Base-by-base conservation (phyloP, 2,329 filamentous ascomycete genomes). In the Didymella arachidicola region DNA sequence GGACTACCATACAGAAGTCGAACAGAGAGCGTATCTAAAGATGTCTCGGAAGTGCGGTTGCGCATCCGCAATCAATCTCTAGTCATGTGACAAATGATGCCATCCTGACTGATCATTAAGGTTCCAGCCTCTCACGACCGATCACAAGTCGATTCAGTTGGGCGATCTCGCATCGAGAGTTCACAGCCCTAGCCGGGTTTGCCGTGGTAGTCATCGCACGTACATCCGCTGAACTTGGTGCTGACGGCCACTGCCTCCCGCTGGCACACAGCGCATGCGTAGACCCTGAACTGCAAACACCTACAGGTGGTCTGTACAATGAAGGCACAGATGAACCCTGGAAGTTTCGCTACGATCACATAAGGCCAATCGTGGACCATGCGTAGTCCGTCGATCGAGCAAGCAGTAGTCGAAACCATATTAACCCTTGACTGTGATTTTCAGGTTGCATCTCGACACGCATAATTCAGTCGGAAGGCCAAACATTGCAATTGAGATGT, bases 171-270 rank as follows among this genome's bases (percentile, higher is more conserved):
- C 27, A 39, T 19, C 32, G 25, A 54, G 46, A 36, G 16, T 12
- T 46, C 26, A 43, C 29, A 39, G 27, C 26, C 36, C 30, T 45
- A 49, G 48, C 56, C 42, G 30, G 34, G 51, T 44, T 38, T 42
- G 36, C 46, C n/a, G 57, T 53, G 59, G 46, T 57, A 51, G 53
- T 53, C 45, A 43, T 59, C 41, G 60, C 60, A 64, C 60, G 61
- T 59, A 53, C 58, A 49, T 39, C 63, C 60, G 61, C 44, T 30
- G 50, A 53, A 43, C 53, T 36, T 53, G 53, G 57, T 54, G 50
- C 39, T 54, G 46, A 55, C 49, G 60, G 65, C 59, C 67, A 64
- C 59, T 66, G 67, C 67, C 62, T 67, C 53, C 57, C 59, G 62
- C 39, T 53, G 45, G 46, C 39, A 50, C 50, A 53, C 50, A 44